Evolutionary conservation across 208 protist species (phyloP).

Genomic region (Angomonas ambiguus): DNA sequence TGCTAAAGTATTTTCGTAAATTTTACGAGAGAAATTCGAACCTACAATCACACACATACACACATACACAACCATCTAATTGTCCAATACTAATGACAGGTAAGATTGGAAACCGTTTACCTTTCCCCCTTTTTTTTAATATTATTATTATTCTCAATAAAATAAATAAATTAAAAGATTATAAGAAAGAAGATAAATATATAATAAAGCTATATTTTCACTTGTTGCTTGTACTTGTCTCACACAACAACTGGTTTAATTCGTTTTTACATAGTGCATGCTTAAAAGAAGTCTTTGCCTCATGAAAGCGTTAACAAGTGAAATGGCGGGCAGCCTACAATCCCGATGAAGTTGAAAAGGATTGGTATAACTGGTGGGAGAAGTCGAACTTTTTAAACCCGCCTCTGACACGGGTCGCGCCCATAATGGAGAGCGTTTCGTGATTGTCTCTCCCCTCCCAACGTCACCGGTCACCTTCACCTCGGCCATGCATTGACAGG

Average conservation of each 20-base stretch:
- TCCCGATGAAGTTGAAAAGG: constrained; percentile 93
- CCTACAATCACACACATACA: too few relatives aligned
- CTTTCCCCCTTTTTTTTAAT: constrained; percentile 11
- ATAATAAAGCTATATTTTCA: constrained; percentile 1
- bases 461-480: constrained; percentile 99
- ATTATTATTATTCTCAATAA: constrained; percentile 5
- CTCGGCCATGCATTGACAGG: constrained; percentile 99
- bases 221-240: too few relatives aligned
- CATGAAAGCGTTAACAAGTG: constrained; percentile 73
- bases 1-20: neutral
- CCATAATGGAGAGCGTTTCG: constrained; percentile 82
- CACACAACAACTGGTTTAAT: too few relatives aligned
- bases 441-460: constrained; percentile 99
- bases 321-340: constrained; percentile 92
- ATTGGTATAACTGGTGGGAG: constrained; percentile 99
- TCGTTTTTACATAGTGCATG: constrained; percentile 18
- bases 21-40: too few relatives aligned
- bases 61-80: too few relatives aligned
- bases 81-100: too few relatives aligned
- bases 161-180: too few relatives aligned
- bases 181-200: constrained; percentile 5
- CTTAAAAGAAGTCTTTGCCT: constrained; percentile 45
- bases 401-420: constrained; percentile 60
- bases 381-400: constrained; percentile 93
- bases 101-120: neutral